Base-by-base conservation (phyloP, 163 green algal genomes). In the Chloromonas sp. region DNA sequence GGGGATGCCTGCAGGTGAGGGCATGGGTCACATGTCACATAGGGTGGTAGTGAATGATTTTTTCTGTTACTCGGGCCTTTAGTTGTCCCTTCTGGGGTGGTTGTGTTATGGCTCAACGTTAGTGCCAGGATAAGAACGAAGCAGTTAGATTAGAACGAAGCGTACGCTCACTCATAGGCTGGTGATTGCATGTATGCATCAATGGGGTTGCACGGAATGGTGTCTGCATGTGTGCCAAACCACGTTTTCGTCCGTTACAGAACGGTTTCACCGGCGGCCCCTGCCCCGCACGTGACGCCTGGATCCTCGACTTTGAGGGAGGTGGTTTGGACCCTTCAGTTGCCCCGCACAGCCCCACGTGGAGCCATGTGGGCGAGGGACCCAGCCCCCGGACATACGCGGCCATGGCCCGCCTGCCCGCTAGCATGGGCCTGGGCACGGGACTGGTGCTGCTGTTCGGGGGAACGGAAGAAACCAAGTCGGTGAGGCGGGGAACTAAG, bases 201-300 rank as follows among this genome's bases (percentile, higher is more conserved):
- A 36, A 36, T 36, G 36, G 36, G 36, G 36, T 36, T 36, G 36
- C 36, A 36, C 36, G 36, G 36, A 36, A 36, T 36, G 36, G 36
- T 36, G 36, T 36, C 36, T 36, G 36, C 36, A 36, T 36, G 36
- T 36, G 36, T 36, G 36, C 36, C 36, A 36, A 36, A 36, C 36
- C 36, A 36, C 36, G 36, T 36, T 36, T 36, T 36, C 36, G 36
- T 36, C 36, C 36, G 36, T 2, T 61, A 0, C 83, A 85, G 76
- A 82, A 82, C 83, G 83, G 83, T 0, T 79, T 79, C 1, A 82
- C 60, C 8, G 83, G 83, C 0, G 83, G 83, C 3, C 83, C 74
- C 1, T 85, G 83, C 76, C 83, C 83, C 0, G 76, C 15, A 1
- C 83, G 83, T 14, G 83, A 85, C 74, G 60, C 71, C 0, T 85